These are phyloP conservation scores for Tricholoma sp. DNA, from an alignment of 768 basidiomycete species.

Conservation along the genomic window DNA sequence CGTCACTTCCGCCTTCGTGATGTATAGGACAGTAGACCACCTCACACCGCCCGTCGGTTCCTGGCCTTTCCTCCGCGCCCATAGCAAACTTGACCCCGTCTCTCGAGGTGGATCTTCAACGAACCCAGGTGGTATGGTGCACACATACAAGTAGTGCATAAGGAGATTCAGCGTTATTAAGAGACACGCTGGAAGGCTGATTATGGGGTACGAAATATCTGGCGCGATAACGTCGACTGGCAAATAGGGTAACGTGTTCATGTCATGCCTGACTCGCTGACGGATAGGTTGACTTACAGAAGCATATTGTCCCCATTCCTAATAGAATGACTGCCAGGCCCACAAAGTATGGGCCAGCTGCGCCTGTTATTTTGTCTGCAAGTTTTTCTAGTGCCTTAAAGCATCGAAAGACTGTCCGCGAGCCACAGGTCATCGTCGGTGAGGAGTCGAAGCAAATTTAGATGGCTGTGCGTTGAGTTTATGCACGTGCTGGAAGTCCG, in stretches of 20 bases:
- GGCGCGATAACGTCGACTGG: constrained; percentile 79
- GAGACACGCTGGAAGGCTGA: constrained; percentile 64
- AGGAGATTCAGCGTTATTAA: constrained; percentile 74
- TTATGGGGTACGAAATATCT: constrained; percentile 48
- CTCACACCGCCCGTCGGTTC: constrained; percentile 37
- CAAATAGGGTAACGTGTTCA: constrained; percentile 3
- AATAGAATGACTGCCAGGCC: constrained; percentile 74
- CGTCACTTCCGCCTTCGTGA: constrained; percentile 51
- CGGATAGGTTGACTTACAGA: constrained; percentile 54
- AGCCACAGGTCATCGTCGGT: constrained; percentile 28
- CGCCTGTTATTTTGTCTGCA: constrained; percentile 80
- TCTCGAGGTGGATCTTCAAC: constrained; percentile 51
- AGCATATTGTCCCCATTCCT: constrained; percentile 60
- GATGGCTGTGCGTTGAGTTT: too few species aligned
- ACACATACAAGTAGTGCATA: constrained; percentile 81
- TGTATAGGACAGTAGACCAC: constrained; percentile 44
- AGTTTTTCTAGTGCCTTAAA: constrained; percentile 60
- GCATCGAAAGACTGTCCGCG: constrained; percentile 44
- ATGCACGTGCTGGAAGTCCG: too few species aligned
- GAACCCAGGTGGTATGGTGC: constrained; percentile 77
- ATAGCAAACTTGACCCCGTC: constrained; percentile 40
- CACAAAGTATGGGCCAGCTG: constrained; percentile 89
- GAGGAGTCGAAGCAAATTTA: too few species aligned
- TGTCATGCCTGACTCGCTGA: neutral
- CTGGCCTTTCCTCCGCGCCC: constrained; percentile 44